Evolutionary conservation across 2,329 filamentous ascomycete species (phyloP), one percentile per base, ranked within the genome.

Genomic region (Aureobasidium namibiae): DNA sequence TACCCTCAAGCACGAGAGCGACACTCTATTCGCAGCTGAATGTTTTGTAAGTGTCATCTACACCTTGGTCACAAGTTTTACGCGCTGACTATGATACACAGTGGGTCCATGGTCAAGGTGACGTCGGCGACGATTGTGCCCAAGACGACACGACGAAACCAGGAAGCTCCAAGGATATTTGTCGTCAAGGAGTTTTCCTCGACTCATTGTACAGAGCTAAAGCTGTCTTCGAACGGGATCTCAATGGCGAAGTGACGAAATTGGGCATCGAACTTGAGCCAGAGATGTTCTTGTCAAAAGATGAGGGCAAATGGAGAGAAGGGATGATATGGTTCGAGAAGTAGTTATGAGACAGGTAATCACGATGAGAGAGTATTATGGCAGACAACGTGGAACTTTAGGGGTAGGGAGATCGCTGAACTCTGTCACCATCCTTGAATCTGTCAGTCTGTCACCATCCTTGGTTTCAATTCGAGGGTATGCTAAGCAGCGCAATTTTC

Each of bases 291-390:
- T n/a, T 63, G 21, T 24, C 11, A 21, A 61, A 60, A 26, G 24
- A 39, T 21, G 57, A 56, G 23, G 49, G 49, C 8, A 52, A 60
- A 16, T 62, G 63, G 63, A 63, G 62, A 26, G 54, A 63, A 24
- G 54, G 61, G 4, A 63, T 64, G 63, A 60, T 64, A 10, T 64
- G 63, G 63, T 64, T 64, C 26, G 50, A 46, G 5, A 61, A 61
- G 46, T n/a, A 48, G 16, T 10, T 4, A 21, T 48, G 21, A 39
- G 13, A 16, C n/a, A n/a, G n/a, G n/a, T n/a, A n/a, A n/a, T n/a
- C n/a, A n/a, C n/a, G n/a, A n/a, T n/a, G n/a, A n/a, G n/a, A n/a
- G n/a, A n/a, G n/a, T n/a, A n/a, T n/a, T n/a, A n/a, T n/a, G n/a
- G n/a, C n/a, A n/a, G n/a, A n/a, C n/a, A n/a, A n/a, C n/a, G n/a